phyloP scores from a whole-genome alignment of 148 eudicot genomes.

The Mesembryanthemum crystallinum region DNA sequence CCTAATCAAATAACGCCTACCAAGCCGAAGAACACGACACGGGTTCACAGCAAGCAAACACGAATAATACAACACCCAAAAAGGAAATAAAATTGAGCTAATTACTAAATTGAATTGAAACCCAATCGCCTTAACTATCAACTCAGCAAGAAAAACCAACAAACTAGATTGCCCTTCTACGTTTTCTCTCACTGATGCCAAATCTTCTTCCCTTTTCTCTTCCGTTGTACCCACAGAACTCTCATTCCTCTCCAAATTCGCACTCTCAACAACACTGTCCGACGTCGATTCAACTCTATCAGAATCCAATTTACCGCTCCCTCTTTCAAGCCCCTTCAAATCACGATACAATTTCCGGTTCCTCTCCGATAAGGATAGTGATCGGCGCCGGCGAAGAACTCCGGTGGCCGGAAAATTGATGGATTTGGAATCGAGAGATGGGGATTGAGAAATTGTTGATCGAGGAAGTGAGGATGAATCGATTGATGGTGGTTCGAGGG shows the following conservation, averaged over 20 bases:
- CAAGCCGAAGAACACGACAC: constrained; percentile 25
- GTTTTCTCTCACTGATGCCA: constrained; percentile 12
- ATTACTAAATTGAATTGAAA: constrained; percentile 54
- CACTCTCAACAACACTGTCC: neutral
- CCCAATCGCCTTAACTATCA: constrained; percentile 52
- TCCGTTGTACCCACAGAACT: constrained; percentile 15
- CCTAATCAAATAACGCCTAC: constrained; percentile 33
- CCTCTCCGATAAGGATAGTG: constrained; percentile 11
- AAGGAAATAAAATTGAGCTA: constrained; percentile 51
- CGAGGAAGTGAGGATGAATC: constrained; percentile 5
- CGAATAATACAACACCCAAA: constrained; percentile 38
- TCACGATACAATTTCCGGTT: constrained; percentile 19
- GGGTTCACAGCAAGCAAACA: constrained; percentile 47
- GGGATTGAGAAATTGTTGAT: constrained; percentile 19
- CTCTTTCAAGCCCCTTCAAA: constrained; percentile 5
- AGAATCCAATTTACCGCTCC: constrained; percentile 16
- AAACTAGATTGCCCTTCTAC: constrained; percentile 27
- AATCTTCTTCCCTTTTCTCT: constrained; percentile 14
- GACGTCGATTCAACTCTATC: constrained; percentile 13
- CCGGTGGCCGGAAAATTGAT: constrained; percentile 4
- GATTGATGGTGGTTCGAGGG: no score
- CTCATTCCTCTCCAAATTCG: constrained; percentile 22
- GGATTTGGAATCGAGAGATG: constrained; percentile 15
- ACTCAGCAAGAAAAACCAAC: constrained; percentile 36
- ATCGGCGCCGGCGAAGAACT: constrained; percentile 43